Evolutionary conservation across 768 basidiomycete species (phyloP).

Genomic region (Flagelloscypha sp.): DNA sequence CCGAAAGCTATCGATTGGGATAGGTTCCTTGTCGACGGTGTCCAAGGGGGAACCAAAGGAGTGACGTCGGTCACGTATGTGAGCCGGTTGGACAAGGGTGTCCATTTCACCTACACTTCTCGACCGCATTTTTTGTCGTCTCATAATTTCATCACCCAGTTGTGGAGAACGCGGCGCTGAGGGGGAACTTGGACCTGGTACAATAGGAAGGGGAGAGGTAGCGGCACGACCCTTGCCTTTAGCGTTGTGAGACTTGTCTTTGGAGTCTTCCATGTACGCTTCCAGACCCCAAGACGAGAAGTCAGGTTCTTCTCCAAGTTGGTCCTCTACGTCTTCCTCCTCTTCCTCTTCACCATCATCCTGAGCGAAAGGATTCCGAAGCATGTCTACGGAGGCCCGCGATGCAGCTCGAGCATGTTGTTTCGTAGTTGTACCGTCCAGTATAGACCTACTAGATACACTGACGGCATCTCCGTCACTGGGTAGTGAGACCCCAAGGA

Average conservation of each 20-base stretch:
- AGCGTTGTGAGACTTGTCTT: conserved; percentile 31
- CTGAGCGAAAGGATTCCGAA: conserved; percentile 69
- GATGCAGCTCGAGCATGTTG: no score
- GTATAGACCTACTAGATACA: conserved; percentile 39
- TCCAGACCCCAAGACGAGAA: conserved; percentile 81
- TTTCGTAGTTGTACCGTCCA: conserved; percentile 39
- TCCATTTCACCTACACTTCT: conserved; percentile 62
- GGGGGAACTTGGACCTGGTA: conserved; percentile 32
- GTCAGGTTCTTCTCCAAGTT: conserved; percentile 63
- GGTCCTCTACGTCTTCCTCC: conserved; percentile 41
- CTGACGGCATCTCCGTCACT: conserved; percentile 43
- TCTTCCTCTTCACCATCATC: conserved; percentile 52
- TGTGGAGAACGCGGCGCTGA: conserved; percentile 35
- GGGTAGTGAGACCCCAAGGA: conserved; percentile 61
- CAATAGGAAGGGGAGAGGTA: conserved; percentile 31
- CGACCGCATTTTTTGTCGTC: conserved; percentile 43
- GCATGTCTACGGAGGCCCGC: conserved; percentile 48
- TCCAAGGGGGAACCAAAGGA: conserved; percentile 56
- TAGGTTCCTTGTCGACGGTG: conserved; percentile 35
- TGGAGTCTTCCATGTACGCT: conserved; percentile 65
- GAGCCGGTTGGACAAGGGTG: conserved; percentile 29
- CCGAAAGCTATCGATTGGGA: conserved; percentile 39
- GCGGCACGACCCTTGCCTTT: conserved; percentile 32
- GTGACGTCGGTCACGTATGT: conserved; percentile 38
- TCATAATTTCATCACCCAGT: conserved; percentile 20